Evolutionary conservation across 2,329 filamentous ascomycete species (phyloP).

Genomic region (Escovopsis sp.): DNA sequence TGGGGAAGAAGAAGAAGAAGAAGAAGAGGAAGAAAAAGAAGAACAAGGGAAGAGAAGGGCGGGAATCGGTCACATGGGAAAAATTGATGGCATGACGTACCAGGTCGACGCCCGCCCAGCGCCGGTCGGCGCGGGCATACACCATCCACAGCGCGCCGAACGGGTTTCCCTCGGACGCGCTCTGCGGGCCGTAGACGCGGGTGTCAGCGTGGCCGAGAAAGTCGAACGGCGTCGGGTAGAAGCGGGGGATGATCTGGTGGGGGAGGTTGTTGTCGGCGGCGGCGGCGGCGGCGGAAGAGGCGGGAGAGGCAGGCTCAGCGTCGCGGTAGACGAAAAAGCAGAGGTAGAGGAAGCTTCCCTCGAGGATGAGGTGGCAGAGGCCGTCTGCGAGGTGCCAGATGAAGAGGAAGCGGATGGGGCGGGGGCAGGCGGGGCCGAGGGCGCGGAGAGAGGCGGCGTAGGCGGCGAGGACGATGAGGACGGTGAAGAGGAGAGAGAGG

Average conservation of each 20-base stretch:
- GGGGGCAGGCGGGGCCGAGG: constrained; percentile 33
- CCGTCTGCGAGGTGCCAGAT: constrained; percentile 92
- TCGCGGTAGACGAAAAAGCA: constrained; percentile 59
- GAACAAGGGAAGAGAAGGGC: no score
- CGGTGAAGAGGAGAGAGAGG: constrained; percentile 38
- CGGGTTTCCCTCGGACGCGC: constrained; percentile 30
- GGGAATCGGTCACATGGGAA: no score
- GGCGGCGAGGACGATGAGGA: constrained; percentile 34
- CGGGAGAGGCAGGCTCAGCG: no score
- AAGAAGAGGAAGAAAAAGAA: neutral
- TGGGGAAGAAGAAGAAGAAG: neutral
- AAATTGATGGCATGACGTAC: no score
- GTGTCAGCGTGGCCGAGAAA: constrained; percentile 32
- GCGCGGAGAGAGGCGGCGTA: constrained; percentile 31
- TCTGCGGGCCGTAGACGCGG: constrained; percentile 41
- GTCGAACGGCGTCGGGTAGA: constrained; percentile 34
- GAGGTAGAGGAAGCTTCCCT: constrained; percentile 84
- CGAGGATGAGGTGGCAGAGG: constrained; percentile 79
- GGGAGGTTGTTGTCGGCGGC: no score
- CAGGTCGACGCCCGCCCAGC: constrained; percentile 49
- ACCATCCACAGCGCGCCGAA: constrained; percentile 53
- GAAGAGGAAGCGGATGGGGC: constrained; percentile 61
- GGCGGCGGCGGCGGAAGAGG: no score
- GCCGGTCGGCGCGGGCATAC: constrained; percentile 46
- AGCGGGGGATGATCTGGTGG: no score